A percentile compares a stretch with the other conserved stretches of the same genome.
Conservation (phyloP, 305 asterid species). For the Rubia tinctorum region DNA sequence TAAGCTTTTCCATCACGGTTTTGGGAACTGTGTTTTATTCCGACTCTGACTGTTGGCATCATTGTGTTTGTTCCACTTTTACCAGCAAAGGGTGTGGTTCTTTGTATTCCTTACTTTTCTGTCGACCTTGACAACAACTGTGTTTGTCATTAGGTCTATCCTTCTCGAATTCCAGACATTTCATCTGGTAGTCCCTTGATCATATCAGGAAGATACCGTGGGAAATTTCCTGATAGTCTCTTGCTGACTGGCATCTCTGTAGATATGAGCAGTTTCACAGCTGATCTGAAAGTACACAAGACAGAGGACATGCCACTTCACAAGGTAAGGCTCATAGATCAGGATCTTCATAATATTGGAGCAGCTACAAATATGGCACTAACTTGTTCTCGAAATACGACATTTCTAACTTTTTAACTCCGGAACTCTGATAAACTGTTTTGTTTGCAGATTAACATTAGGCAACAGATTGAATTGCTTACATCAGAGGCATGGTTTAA, state of each 20-base stretch:
- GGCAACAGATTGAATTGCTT: conserved; percentile 50
- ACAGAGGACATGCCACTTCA: conserved; percentile 65
- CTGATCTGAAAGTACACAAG: conserved; percentile 62
- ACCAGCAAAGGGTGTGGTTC: neutral
- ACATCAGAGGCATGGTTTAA: conserved; percentile 77
- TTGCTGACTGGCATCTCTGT: conserved; percentile 56
- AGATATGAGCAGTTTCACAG: conserved; percentile 53
- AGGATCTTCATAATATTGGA: conserved; percentile 14
- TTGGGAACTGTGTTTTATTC: neutral
- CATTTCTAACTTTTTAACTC: neutral
- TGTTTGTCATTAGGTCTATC: conserved; percentile 58
- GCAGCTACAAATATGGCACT: too few species aligned
- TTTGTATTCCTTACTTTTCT: neutral
- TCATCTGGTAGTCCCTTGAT: conserved; percentile 77
- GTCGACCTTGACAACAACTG: neutral
- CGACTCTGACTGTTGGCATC: neutral
- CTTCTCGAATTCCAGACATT: conserved; percentile 76
- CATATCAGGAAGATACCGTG: conserved; percentile 78
- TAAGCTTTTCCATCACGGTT: neutral
- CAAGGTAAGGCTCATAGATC: conserved; percentile 46
- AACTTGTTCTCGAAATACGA: neutral
- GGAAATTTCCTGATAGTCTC: conserved; percentile 64
- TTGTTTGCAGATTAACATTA: conserved; percentile 34
- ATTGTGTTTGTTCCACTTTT: neutral
- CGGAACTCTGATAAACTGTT: conserved; percentile 5